A percentile compares a stretch with the other conserved stretches of the same genome.
Conservation (phyloP, 306 rosid genomes). For the Cucurbita pepo region DNA sequence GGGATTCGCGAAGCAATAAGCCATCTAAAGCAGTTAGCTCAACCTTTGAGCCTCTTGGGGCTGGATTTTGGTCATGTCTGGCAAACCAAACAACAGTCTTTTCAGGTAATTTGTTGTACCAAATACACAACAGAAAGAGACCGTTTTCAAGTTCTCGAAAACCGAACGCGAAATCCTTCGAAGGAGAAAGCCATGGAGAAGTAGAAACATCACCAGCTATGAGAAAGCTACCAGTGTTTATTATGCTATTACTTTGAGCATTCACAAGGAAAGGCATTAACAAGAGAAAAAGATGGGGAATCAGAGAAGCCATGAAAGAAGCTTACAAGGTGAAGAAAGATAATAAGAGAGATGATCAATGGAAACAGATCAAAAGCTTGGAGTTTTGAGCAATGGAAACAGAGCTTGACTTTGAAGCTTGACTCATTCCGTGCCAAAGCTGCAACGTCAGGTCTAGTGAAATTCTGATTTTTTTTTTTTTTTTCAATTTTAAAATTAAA, state of each 20-base stretch:
- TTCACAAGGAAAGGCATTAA: background rate
- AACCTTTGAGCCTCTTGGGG: constrained; percentile 19
- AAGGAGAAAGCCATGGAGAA: background rate
- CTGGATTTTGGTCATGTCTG: background rate
- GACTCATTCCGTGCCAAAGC: no score
- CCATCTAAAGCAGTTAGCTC: background rate
- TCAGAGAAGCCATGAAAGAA: background rate
- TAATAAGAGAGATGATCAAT: no score
- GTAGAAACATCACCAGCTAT: background rate
- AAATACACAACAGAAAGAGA: constrained; percentile 26
- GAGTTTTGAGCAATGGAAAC: no score
- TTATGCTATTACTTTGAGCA: background rate
- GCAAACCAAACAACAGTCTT: constrained; percentile 32
- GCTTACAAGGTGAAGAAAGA: no score
- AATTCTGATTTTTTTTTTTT: no score
- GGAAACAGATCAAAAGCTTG: no score
- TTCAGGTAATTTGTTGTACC: constrained; percentile 31
- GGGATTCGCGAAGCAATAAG: background rate
- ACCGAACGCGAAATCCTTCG: constrained; percentile 41
- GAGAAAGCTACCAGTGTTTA: background rate
- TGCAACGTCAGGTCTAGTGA: no score
- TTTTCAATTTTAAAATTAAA: no score
- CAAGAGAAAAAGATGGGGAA: background rate
- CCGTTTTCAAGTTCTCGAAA: constrained; percentile 12
- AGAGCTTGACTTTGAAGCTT: no score